Base-by-base conservation (phyloP, 139 green algal genomes). In the Coccomyxa sp. region DNA sequence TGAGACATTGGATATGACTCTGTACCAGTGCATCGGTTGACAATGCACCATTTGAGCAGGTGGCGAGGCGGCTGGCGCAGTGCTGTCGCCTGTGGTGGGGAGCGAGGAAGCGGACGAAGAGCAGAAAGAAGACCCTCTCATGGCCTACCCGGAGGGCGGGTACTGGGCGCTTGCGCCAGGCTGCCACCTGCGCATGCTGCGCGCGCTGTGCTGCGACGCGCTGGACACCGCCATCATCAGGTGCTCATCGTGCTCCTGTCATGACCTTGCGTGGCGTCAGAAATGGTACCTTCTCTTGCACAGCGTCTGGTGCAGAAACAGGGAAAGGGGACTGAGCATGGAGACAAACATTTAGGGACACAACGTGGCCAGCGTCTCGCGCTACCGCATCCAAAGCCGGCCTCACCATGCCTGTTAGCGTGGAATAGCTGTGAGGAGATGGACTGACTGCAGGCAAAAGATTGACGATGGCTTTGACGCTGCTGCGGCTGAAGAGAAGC, bases 121-220 rank as follows among this genome's bases (percentile, higher is more conserved):
- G 44, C 14, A 22, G 5, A 10, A 7, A 12, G 70, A 31, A 24
- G 34, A 74, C 34, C 34, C 22, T 33, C 70, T 70, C 36, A 55
- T 27, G 16, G 39, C 9, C 33, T 36, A 68, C 5, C 33, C 70
- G 12, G 36, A 38, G 10, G 76, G 70, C 16, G 78, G 78, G 3
- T 91, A 88, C 75, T 91, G 84, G 84, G 79, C 36, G 8, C 44
- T 90, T 38, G 37, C 31, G 14, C 72, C 85, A 4, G 82, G 27
- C 31, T 70, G 55, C 0, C 75, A 82, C 1, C 72, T 91, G n/a
- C 24, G 37, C 58, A 86, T 86, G 82, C 77, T 90, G 82, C 55
- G 79, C 6, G 38, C 33, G 2, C 71, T 91, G 40, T 50, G 81
- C 35, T 78, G 85, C 55, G 85, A 86, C n/a, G 85, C 80, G 6